These are phyloP conservation scores for Hysterium pulicare DNA, from an alignment of 2,329 filamentous ascomycete species.

Conservation along the genomic window DNA sequence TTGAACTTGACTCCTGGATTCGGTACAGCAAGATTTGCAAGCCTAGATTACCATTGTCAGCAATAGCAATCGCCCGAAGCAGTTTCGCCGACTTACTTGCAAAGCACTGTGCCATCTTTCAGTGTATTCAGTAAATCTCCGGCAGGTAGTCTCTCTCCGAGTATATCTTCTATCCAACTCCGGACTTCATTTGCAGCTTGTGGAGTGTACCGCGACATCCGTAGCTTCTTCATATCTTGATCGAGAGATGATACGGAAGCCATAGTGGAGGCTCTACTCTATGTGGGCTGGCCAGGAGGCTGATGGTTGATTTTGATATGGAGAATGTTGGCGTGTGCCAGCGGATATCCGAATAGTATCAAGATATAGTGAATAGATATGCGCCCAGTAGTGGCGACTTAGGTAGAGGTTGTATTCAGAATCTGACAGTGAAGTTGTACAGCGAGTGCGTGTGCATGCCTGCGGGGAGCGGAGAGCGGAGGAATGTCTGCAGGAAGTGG, in stretches of 20 bases:
- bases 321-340: too few species aligned
- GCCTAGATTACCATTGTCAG: slow-evolving; percentile 47
- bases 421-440: neutral
- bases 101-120: slow-evolving; percentile 88
- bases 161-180: slow-evolving; percentile 76
- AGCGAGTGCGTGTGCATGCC: neutral
- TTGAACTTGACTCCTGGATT: slow-evolving; percentile 85
- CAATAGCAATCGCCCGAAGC: neutral
- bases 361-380: neutral
- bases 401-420: neutral
- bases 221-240: slow-evolving; percentile 90
- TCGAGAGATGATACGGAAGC: slow-evolving; percentile 91
- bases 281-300: neutral
- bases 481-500: slow-evolving; percentile 1
- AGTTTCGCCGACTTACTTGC: slow-evolving; percentile 63
- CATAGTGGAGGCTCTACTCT: slow-evolving; percentile 52
- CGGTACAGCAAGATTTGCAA: slow-evolving; percentile 76
- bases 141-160: slow-evolving; percentile 69
- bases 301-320: too few species aligned
- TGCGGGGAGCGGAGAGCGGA: neutral
- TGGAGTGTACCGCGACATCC: slow-evolving; percentile 89
- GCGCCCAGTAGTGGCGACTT: neutral
- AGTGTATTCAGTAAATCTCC: slow-evolving; percentile 80
- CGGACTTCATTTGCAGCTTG: slow-evolving; percentile 82
- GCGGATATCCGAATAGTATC: neutral